Percentiles rank a stretch among this genome's conserved stretches.
Evolutionary conservation across 106 monocot genomes (phyloP).

Genomic region (Alisma plantagoaquatica): DNA sequence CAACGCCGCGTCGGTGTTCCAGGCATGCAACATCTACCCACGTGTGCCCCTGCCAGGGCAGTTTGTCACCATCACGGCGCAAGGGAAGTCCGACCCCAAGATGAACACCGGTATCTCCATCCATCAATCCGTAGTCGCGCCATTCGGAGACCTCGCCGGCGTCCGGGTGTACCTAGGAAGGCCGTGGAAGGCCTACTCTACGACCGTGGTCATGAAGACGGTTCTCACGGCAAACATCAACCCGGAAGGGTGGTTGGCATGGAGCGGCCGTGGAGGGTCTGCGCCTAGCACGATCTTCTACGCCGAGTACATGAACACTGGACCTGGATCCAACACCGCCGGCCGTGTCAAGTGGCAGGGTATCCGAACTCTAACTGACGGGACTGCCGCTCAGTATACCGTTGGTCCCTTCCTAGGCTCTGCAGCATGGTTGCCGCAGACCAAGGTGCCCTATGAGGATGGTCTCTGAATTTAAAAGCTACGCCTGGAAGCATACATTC

Average conservation of each 20-base stretch:
- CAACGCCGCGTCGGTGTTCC: constrained; percentile 3
- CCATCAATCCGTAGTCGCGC: neutral
- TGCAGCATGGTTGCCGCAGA: constrained; percentile 36
- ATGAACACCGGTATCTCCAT: constrained; percentile 3
- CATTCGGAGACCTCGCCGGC: neutral
- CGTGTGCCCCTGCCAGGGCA: neutral
- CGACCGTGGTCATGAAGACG: constrained; percentile 4
- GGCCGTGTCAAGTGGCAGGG: neutral
- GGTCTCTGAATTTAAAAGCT: constrained; percentile 29
- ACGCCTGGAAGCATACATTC: too few relatives aligned
- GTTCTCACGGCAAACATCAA: neutral
- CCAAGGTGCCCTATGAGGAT: constrained; percentile 31
- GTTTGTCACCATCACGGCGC: neutral
- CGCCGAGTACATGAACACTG: neutral
- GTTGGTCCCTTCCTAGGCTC: neutral
- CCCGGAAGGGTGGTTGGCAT: constrained; percentile 4
- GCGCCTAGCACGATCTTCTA: constrained; percentile 20
- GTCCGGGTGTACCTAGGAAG: neutral
- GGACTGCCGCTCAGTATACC: neutral
- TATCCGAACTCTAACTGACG: neutral
- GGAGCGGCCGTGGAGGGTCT: constrained; percentile 11
- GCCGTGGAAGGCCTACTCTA: constrained; percentile 7
- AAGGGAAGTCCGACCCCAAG: constrained; percentile 1
- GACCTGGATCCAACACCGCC: neutral
- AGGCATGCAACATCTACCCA: neutral